Evolutionary conservation across 2,329 filamentous ascomycete species (phyloP), one percentile per base, ranked within the genome.

Genomic region (Herpomyces periplanetae): DNA sequence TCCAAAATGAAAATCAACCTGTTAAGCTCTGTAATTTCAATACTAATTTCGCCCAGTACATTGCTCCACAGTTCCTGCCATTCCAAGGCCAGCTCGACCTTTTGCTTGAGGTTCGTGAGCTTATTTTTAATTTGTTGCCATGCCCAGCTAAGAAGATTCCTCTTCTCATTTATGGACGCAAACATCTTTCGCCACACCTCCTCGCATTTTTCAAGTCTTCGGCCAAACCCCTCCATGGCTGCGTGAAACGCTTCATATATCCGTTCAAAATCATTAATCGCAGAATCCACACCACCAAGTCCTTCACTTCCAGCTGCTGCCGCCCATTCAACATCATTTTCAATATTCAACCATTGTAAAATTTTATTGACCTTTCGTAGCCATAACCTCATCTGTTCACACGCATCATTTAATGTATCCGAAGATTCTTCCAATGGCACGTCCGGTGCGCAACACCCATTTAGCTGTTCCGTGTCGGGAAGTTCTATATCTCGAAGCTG

Each of bases 1-100:
- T 96, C 80, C 71, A 91, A 87, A 38, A 91, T 73, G 31, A 91
- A 91, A 12, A 91, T 66, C 18, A 87, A 43, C 15, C 64, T 51
- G 30, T 53, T 56, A 8, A 85, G 46, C 17, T 62, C 59, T 26
- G 80, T 65, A 32, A 71, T 60, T 39, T 96, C 80, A 25, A 61
- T 57, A 20, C 73, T 66, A 24, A 91, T 87, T 34, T 91, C 75
- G 17, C 73, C 75, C 2, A 96, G 45, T 3, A 91, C 75, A 26
- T 53, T 68, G 29, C 69, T 69, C 75, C 80, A 91, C 13, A 96
- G 47, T 39, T 91, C 73, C 36, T 88, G 73, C 75, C 75, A 96
- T 34, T 96, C 80, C 71, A 91, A 85, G 17, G 80, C 80, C 23
- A 87, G 58, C 37, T 91, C 80, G 8, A 96, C 75, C 33, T 91